Percentiles rank a stretch among this genome's conserved stretches.
Evolutionary conservation across 2,329 filamentous ascomycete genomes (phyloP).

Genomic region (Penicillium aurantiogriseum): DNA sequence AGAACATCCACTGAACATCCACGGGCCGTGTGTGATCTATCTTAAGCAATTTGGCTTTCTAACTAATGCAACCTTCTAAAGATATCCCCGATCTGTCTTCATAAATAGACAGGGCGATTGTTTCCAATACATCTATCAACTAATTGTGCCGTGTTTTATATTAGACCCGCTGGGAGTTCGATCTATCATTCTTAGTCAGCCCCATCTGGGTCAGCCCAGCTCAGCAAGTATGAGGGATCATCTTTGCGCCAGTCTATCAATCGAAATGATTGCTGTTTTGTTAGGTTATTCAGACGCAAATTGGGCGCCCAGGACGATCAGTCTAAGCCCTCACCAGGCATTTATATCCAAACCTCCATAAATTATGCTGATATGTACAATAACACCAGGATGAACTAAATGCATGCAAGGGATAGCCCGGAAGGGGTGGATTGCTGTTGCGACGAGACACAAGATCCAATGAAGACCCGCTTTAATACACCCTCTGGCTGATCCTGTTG

Average conservation of each 20-base stretch:
- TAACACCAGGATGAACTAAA: slow-evolving; percentile 17
- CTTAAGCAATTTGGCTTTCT: slow-evolving; percentile 1
- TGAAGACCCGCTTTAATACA: slow-evolving; percentile 24
- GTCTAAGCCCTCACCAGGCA: slow-evolving; percentile 18
- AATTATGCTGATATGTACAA: slow-evolving; percentile 10
- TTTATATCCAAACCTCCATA: slow-evolving; percentile 24
- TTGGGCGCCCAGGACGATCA: not conserved
- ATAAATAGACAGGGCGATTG: not conserved
- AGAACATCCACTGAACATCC: not conserved
- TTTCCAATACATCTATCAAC: slow-evolving; percentile 12
- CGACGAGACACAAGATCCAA: slow-evolving; percentile 28
- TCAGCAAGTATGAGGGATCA: slow-evolving; percentile 8
- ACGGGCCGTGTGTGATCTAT: slow-evolving; percentile 15
- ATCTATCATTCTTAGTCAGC: slow-evolving; percentile 17
- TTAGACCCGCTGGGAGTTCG: not conserved
- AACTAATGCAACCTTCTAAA: slow-evolving; percentile 13
- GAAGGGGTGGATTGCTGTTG: slow-evolving; percentile 21
- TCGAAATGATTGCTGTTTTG: not conserved
- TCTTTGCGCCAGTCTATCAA: not conserved
- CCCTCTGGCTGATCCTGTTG: slow-evolving; percentile 29
- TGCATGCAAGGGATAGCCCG: slow-evolving; percentile 23
- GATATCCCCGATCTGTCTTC: slow-evolving; percentile 2
- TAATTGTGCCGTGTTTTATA: slow-evolving; percentile 7
- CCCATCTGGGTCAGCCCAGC: not conserved
- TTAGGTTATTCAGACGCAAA: not conserved